phyloP scores from a whole-genome alignment of 768 basidiomycete species.

The Coprinellus aureogranulatus region DNA sequence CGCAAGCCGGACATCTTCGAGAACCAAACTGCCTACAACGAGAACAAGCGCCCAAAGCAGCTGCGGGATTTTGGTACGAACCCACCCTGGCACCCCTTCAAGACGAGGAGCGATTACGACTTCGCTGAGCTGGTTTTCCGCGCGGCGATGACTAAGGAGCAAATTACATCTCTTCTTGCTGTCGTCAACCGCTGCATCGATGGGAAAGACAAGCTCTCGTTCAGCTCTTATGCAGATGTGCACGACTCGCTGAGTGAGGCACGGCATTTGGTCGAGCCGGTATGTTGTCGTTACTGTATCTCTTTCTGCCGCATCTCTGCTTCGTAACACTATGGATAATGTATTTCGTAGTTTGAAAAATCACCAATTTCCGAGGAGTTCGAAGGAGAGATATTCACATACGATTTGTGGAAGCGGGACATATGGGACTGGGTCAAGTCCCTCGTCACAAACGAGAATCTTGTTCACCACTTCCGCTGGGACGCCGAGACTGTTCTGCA shows the following conservation, averaged over 20 bases:
- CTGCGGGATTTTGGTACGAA: too few relatives aligned
- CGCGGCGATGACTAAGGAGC: neutral
- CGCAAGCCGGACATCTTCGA: too few relatives aligned
- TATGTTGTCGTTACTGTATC: neutral
- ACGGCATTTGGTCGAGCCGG: neutral
- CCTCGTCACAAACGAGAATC: neutral
- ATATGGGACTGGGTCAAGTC: neutral
- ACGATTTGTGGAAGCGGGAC: too few relatives aligned
- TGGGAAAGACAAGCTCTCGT: neutral
- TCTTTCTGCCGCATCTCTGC: neutral
- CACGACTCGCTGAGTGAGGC: neutral
- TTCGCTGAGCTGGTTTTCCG: neutral
- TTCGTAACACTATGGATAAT: neutral
- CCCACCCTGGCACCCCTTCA: conserved; percentile 4
- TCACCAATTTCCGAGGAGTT: too few relatives aligned
- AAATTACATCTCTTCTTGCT: neutral
- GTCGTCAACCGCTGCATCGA: neutral
- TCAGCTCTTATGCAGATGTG: neutral
- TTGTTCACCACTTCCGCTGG: neutral
- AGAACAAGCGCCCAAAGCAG: too few relatives aligned
- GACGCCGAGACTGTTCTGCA: conserved; percentile 3
- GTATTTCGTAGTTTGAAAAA: neutral
- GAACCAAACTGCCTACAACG: too few relatives aligned
- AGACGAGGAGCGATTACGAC: neutral
- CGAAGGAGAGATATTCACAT: neutral